Base-by-base conservation (phyloP, 2,329 filamentous ascomycete species). In the Paecilomyces niveus region DNA sequence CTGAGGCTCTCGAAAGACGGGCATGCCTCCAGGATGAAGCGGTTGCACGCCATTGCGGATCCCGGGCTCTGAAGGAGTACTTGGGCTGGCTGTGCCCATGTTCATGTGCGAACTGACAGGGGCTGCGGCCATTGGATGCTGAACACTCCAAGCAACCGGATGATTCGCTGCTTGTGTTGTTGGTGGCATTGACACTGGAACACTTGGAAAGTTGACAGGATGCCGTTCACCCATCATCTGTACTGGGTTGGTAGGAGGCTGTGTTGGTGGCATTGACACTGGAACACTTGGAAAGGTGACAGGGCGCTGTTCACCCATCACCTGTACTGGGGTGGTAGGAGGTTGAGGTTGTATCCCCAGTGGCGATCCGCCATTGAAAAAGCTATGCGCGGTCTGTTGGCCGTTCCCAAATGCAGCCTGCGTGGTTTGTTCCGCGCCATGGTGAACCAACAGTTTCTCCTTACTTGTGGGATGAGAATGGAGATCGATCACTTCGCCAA, bases 401-500 rank as follows among this genome's bases (percentile, higher is more conserved):
- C 39, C 39, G 15, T 45, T 45, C 18, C 39, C 39, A 45, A 45
- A 45, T 5, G 18, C 39, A 18, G n/a, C 15, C n/a, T 45, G 39
- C n/a, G 39, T 45, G 15, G 39, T 45, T 45, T 13, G 18, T 18
- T 45, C 39, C n/a, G 18, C 8, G n/a, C 15, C 15, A 45, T 45
- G 39, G 2, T 45, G 39, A 45, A 8, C 39, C 15, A 18, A 13
- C 7, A 45, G 18, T 18, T 18, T 45, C 13, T 52, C 50, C 50
- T 52, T 11, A 29, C 13, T 29, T 21, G 10, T 18, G 21, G 24
- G 22, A 52, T 7, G 21, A 8, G 54, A n/a, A 2, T 58, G 61
- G 22, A 64, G 54, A 39, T 63, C 59, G 49, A 65, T 62, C 15
- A 61, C 45, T 8, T 62, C 63, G 1, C 63, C 59, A 63, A 60